phyloP scores from a whole-genome alignment of 225 moss, liverwort and hornwort genomes.

The Rhytidiadelphus loreus region DNA sequence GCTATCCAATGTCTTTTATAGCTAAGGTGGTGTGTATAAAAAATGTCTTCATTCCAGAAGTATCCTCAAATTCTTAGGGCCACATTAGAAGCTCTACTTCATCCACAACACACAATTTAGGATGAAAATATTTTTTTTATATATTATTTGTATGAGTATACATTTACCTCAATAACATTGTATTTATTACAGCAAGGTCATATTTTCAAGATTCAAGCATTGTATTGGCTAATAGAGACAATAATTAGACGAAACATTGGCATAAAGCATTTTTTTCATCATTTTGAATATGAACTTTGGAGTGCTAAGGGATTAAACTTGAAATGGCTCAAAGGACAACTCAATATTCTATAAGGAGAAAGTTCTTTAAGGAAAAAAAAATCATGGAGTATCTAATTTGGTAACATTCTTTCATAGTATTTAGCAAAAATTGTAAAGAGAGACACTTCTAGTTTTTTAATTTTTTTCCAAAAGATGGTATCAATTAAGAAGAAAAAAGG shows the following conservation, averaged over 20 bases:
- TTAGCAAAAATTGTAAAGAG: background rate
- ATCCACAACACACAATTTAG: accelerated
- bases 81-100: background rate
- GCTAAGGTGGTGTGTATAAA: background rate
- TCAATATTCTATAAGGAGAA: background rate
- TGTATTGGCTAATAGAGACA: background rate
- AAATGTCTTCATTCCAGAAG: background rate
- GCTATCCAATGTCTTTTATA: background rate
- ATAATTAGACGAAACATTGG: background rate
- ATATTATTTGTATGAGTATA: background rate
- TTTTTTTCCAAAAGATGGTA: too few species aligned
- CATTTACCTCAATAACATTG: background rate
- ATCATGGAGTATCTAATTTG: background rate
- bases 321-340: too few species aligned
- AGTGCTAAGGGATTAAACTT: background rate
- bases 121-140: background rate
- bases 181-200: background rate
- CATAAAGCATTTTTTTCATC: background rate
- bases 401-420: background rate
- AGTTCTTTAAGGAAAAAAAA: background rate
- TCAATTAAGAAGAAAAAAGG: too few species aligned
- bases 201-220: background rate
- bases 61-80: background rate
- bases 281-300: background rate
- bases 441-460: too few species aligned